A percentile compares a stretch with the other conserved stretches of the same genome.
These are phyloP conservation scores for Amphicarpaea edgeworthii DNA, from an alignment of 306 rosid species.

Conservation along the genomic window DNA sequence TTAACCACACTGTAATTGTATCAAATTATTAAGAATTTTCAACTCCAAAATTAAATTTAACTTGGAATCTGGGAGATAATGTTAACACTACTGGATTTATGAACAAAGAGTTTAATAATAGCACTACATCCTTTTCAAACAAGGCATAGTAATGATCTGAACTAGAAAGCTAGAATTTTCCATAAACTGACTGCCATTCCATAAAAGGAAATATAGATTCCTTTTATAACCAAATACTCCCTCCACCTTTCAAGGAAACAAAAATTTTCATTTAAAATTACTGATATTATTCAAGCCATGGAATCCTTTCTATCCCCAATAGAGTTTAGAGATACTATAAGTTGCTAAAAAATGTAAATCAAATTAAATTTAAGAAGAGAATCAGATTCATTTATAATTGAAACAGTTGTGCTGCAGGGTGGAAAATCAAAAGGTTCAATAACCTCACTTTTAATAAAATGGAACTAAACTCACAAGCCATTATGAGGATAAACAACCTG, in stretches of 20 bases:
- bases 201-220: conserved; percentile 15
- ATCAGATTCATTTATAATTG: conserved; percentile 40
- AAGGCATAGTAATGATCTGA: conserved; percentile 29
- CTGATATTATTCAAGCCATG: conserved; percentile 8
- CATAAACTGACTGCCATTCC: conserved; percentile 15
- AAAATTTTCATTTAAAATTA: conserved; percentile 15
- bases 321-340: neutral
- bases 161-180: conserved; percentile 32
- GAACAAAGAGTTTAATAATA: conserved; percentile 19
- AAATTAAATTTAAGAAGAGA: neutral
- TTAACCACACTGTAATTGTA: neutral
- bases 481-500: neutral
- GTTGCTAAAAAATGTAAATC: neutral
- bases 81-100: conserved; percentile 18
- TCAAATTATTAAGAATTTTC: conserved; percentile 32
- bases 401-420: conserved; percentile 32
- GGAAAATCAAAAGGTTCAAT: conserved; percentile 21
- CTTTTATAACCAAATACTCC: neutral
- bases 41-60: conserved; percentile 25
- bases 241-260: conserved; percentile 9
- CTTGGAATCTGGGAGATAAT: conserved; percentile 23
- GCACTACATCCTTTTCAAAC: conserved; percentile 36
- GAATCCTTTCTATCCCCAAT: neutral
- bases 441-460: neutral
- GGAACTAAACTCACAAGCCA: conserved; percentile 32